Evolutionary conservation across 2,329 filamentous ascomycete species (phyloP).

Genomic region (Oidium heveae): DNA sequence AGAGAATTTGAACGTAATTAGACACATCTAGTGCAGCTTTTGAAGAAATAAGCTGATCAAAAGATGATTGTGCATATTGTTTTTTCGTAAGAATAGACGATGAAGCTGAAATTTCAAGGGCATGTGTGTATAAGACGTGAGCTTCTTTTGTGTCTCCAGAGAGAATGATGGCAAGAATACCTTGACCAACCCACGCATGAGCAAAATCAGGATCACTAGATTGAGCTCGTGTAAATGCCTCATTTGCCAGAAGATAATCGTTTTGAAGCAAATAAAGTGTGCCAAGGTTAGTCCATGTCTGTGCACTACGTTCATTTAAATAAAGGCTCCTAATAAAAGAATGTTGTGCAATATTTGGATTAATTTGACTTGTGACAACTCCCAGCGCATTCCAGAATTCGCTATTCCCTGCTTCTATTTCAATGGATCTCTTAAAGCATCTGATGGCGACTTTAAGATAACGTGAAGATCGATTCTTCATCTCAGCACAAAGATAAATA

Average conservation of each 20-base stretch:
- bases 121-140: constrained; percentile 68
- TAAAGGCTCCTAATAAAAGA: constrained; percentile 81
- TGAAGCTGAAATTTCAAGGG: constrained; percentile 73
- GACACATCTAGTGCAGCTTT: constrained; percentile 24
- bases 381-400: constrained; percentile 97
- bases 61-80: constrained; percentile 57
- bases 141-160: constrained; percentile 50
- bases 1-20: constrained; percentile 61
- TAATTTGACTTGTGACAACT: constrained; percentile 68
- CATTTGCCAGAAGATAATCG: constrained; percentile 65
- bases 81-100: constrained; percentile 47
- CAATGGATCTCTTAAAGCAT: constrained; percentile 88
- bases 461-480: constrained; percentile 31
- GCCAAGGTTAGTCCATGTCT: constrained; percentile 77
- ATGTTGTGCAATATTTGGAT: constrained; percentile 73
- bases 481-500: constrained; percentile 27
- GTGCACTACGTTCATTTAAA: constrained; percentile 65
- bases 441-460: constrained; percentile 62
- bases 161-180: constrained; percentile 52
- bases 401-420: constrained; percentile 75
- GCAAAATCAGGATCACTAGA: constrained; percentile 86
- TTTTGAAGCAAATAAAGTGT: constrained; percentile 64
- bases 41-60: constrained; percentile 50
- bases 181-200: constrained; percentile 84
- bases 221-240: constrained; percentile 73